Evolutionary conservation across 352 stramenopile species (phyloP).

Genomic region (Pythium monospermum): DNA sequence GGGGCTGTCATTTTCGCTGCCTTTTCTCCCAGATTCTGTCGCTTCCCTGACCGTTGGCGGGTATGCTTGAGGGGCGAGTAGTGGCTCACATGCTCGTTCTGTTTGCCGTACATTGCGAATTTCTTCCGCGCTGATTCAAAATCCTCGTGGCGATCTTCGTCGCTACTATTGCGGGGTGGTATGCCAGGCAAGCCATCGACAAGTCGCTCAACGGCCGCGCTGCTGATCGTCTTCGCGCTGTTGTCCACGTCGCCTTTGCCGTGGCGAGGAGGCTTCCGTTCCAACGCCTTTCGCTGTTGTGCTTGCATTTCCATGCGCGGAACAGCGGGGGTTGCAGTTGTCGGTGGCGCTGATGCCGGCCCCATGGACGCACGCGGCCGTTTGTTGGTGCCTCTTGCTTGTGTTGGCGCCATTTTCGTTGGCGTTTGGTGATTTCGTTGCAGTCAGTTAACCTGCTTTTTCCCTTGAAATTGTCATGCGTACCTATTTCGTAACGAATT

Average conservation of each 20-base stretch:
- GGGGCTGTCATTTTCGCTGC: neutral
- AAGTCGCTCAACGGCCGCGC: conserved; percentile 1
- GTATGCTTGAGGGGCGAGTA: conserved; percentile 14
- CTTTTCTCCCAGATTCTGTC: neutral
- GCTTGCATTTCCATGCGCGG: neutral
- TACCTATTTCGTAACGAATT: neutral
- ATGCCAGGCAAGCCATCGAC: conserved; percentile 3
- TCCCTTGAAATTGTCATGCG: neutral
- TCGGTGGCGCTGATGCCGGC: neutral
- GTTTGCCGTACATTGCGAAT: conserved; percentile 51
- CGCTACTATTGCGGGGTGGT: neutral
- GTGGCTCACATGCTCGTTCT: conserved; percentile 37
- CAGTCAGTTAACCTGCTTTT: neutral
- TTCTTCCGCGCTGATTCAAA: conserved; percentile 28
- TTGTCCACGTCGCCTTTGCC: too few relatives aligned
- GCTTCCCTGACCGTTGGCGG: conserved; percentile 7
- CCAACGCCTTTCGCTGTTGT: neutral
- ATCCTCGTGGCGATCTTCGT: conserved; percentile 5
- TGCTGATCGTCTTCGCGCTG: neutral
- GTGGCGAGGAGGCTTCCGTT: too few relatives aligned
- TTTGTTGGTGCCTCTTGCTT: conserved; percentile 13
- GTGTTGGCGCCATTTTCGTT: conserved; percentile 16
- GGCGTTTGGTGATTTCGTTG: neutral
- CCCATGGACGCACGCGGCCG: conserved; percentile 1
- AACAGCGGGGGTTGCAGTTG: neutral